phyloP scores from a whole-genome alignment of 495 filamentous ascomycete genomes.

The Lepidopterella palustris region DNA sequence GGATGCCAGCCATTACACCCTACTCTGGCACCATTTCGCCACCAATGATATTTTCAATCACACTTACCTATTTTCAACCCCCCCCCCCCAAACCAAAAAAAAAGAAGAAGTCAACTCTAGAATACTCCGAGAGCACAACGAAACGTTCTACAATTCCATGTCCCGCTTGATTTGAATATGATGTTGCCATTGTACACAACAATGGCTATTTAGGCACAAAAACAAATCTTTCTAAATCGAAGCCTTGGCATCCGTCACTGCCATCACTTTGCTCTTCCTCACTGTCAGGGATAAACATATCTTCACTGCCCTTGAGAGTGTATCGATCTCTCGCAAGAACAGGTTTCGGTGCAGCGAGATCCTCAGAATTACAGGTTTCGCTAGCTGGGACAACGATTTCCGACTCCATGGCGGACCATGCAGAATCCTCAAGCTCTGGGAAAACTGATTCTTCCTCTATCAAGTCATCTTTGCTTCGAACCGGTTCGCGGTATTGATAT shows the following conservation, averaged over 20 bases:
- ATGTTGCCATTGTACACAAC: neutral
- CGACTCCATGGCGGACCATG: constrained; percentile 13
- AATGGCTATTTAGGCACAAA: constrained; percentile 20
- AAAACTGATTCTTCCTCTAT: neutral
- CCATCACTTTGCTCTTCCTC: constrained; percentile 46
- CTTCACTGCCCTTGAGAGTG: constrained; percentile 62
- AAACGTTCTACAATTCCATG: neutral
- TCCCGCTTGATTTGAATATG: neutral
- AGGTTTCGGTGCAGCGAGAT: constrained; percentile 1
- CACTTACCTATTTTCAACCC: neutral
- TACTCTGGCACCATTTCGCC: neutral
- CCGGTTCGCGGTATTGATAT: neutral
- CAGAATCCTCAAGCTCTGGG: constrained; percentile 5
- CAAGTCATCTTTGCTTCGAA: neutral
- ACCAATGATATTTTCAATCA: neutral
- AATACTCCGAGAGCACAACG: neutral
- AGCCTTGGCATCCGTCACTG: constrained; percentile 11
- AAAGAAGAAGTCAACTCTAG: neutral
- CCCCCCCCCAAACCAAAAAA: too few species aligned
- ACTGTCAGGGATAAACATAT: constrained; percentile 64
- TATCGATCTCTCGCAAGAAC: constrained; percentile 30
- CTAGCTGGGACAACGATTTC: constrained; percentile 17
- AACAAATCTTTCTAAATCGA: constrained; percentile 34
- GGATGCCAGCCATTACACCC: neutral
- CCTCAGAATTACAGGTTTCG: neutral